A percentile compares a stretch with the other conserved stretches of the same genome.
Evolutionary conservation across 345 rosid species (phyloP).

Genomic region (Diplotaxis tenuifolia): DNA sequence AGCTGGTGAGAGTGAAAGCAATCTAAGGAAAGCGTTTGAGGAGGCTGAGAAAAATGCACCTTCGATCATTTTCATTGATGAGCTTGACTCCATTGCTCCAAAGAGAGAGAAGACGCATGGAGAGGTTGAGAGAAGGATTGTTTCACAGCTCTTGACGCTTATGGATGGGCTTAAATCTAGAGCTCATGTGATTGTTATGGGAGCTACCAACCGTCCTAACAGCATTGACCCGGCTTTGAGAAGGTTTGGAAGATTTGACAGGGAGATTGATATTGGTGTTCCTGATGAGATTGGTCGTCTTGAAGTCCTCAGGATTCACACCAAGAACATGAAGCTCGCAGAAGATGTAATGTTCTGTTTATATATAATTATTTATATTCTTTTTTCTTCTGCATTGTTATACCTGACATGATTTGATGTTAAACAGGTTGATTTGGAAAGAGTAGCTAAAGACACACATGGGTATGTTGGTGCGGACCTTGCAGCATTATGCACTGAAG

Average conservation of each 20-base stretch:
- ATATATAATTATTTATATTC: not conserved
- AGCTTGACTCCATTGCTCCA: constrained; percentile 68
- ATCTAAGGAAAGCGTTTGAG: constrained; percentile 71
- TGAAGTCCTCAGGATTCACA: constrained; percentile 93
- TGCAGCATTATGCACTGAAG: constrained; percentile 70
- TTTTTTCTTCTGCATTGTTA: not conserved
- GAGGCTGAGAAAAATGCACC: constrained; percentile 50
- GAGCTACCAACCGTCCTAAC: constrained; percentile 98
- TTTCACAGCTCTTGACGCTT: constrained; percentile 69
- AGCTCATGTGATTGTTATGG: constrained; percentile 91
- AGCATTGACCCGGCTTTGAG: constrained; percentile 92
- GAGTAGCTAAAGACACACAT: constrained; percentile 55
- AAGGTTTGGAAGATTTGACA: constrained; percentile 88
- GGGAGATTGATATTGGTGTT: constrained; percentile 93
- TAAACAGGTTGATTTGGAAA: constrained; percentile 53
- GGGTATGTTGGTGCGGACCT: constrained; percentile 74
- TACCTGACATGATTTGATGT: not conserved
- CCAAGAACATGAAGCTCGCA: constrained; percentile 95
- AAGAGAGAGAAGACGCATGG: constrained; percentile 67
- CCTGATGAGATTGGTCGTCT: constrained; percentile 98
- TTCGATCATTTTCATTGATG: constrained; percentile 61
- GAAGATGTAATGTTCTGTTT: constrained; percentile 64
- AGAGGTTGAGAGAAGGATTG: constrained; percentile 65
- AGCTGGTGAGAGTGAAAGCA: constrained; percentile 80
- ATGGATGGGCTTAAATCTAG: constrained; percentile 93